Base-by-base conservation (phyloP, 768 basidiomycete species). In the Sporobolomyces pararoseus region DNA sequence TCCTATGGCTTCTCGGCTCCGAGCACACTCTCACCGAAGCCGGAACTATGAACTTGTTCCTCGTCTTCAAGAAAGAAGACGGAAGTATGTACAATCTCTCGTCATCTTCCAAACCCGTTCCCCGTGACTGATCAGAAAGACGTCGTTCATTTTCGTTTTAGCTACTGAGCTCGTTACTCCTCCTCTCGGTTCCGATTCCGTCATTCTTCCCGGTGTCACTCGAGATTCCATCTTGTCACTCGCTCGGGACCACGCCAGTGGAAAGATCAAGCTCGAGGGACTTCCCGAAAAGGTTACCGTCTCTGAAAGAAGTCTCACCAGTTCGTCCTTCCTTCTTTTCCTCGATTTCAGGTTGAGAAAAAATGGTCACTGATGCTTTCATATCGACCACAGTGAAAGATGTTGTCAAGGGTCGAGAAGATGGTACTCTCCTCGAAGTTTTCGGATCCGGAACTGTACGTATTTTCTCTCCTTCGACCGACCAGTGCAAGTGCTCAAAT, bases 191-290 rank as follows among this genome's bases (percentile, higher is more conserved):
- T 93, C 58, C 46, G 59, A 61, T 31, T 61, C 59, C 12, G 88
- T 90, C 80, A 91, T 97, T 76, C 85, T 98, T 2, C 92, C 93
- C 3, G 77, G 94, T 52, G 86, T 97, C 31, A 96, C 93, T 10
- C 87, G 94, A 71, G 88, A 89, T 76, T 92, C 90, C 32, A 86
- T 90, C 50, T 84, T 96, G 46, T 76, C 83, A 0, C 86, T 97
- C 51, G 84, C 86, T 6, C 81, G 85, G 21, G 86, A 86, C 13
- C 89, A 90, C 72, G 80, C 82, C 0, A 83, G 53, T 63, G 79
- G 79, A 42, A 76, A 72, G 54, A 64, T 68, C 59, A 63, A 66
- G 46, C 79, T 85, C 65, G 80, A 79, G 7, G 81, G 81, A 58
- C 73, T 83, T 55, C 81, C 86, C 13, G 77, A 83, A 74, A 65